Conservation (phyloP, 371 early-diverging fungal genomes). For the Nosema muscidifuracis region DNA sequence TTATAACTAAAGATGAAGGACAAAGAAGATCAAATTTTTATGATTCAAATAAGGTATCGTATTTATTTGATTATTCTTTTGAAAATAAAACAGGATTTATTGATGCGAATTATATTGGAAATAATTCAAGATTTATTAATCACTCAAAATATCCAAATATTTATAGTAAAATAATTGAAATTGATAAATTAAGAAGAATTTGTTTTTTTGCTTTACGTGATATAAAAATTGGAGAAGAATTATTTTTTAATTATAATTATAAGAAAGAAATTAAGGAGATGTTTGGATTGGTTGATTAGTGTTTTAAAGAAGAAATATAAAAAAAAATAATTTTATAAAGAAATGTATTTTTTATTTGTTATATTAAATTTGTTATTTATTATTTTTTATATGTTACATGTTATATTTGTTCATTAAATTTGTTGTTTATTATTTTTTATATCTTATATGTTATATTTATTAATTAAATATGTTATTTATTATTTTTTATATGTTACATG, state of each 20-base stretch:
- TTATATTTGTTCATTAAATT: no score
- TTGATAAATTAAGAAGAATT: slow-evolving; percentile 37
- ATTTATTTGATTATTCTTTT: slow-evolving; percentile 53
- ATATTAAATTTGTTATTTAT: no score
- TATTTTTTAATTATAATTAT: slow-evolving; percentile 58
- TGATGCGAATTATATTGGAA: slow-evolving; percentile 57
- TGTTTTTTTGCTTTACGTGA: slow-evolving; percentile 47
- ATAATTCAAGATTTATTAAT: slow-evolving; percentile 55
- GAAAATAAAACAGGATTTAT: slow-evolving; percentile 16
- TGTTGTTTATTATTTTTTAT: no score
- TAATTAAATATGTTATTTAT: no score
- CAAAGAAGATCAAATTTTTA: slow-evolving; percentile 56
- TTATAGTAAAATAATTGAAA: slow-evolving; percentile 4
- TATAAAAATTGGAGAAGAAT: slow-evolving; percentile 49
- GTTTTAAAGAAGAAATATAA: no score
- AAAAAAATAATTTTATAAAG: no score
- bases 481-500: no score
- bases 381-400: no score
- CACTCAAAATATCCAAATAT: slow-evolving; percentile 53
- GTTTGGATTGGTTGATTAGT: slow-evolving; percentile 45
- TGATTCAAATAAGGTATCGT: slow-evolving; percentile 49
- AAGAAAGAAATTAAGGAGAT: slow-evolving; percentile 37
- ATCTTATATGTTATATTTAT: no score
- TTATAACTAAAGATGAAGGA: slow-evolving; percentile 66
- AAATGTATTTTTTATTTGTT: no score